Base-by-base conservation (phyloP, 2,329 filamentous ascomycete genomes). In the Hymenoscyphus scutula region DNA sequence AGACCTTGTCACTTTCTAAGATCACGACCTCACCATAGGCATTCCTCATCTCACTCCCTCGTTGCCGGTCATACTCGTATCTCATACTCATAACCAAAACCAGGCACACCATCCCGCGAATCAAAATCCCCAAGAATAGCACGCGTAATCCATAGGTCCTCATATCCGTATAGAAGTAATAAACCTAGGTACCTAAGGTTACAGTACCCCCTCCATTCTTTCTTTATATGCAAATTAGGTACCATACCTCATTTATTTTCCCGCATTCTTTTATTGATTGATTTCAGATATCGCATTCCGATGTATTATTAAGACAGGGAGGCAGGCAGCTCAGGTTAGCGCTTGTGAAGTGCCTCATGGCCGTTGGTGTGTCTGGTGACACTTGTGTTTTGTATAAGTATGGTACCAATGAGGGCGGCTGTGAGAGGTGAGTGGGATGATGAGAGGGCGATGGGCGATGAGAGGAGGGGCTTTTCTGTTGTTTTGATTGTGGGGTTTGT, bases 361-460 rank as follows among this genome's bases (percentile, higher is more conserved):
- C 29, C 17, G 51, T 54, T 54, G 51, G 51, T 54, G 51, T 54
- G 51, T 30, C 51, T 30, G 51, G 51, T 54, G 51, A 54, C 29
- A 30, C 51, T 54, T 54, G 51, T 29, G 13, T 27, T 30, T 29
- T n/a, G n/a, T n/a, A n/a, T n/a, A n/a, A n/a, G n/a, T n/a, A n/a
- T 6, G 6, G 13, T 32, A 27, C 51, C 23, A 54, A 54, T 32
- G 11, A 54, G 51, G 25, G 23, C 25, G 13, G 51, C 15, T 54
- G 25, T 32, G 25, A 32, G 15, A 29, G 27, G 51, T 10, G 51
- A 19, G 25, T 54, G 51, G 51, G 25, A n/a, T 15, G 51, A 54
- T 5, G 51, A 54, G 51, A 54, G 51, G n/a, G n/a, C n/a, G n/a
- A n/a, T n/a, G n/a, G n/a, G n/a, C n/a, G n/a, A n/a, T n/a, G n/a